Evolutionary conservation across 2,329 filamentous ascomycete genomes (phyloP).

Genomic region (Aspergillus persii): DNA sequence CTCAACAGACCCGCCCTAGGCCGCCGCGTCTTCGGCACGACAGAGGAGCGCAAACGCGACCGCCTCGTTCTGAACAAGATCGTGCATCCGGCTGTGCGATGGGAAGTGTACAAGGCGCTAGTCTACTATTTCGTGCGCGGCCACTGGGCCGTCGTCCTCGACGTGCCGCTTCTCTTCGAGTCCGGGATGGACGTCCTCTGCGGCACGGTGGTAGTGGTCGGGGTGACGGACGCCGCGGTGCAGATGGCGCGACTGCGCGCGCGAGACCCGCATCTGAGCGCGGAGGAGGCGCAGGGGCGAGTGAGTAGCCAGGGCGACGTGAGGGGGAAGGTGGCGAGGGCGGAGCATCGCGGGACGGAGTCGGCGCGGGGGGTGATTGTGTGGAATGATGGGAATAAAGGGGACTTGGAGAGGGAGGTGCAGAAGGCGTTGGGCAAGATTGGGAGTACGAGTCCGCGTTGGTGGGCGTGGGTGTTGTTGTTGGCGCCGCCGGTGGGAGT

Average conservation of each 20-base stretch:
- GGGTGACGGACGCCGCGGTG: constrained; percentile 71
- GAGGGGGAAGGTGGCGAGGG: constrained; percentile 74
- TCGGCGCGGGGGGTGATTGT: constrained; percentile 69
- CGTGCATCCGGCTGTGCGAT: constrained; percentile 85
- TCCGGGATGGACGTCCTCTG: constrained; percentile 81
- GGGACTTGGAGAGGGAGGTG: constrained; percentile 67
- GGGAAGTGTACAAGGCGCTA: constrained; percentile 75
- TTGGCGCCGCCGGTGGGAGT: constrained; percentile 73
- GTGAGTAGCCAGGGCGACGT: constrained; percentile 87
- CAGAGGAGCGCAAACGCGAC: constrained; percentile 67
- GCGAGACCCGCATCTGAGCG: constrained; percentile 72
- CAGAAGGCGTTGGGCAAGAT: constrained; percentile 64
- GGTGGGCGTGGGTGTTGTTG: constrained; percentile 76
- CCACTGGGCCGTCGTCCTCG: constrained; percentile 84
- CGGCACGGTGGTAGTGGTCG: constrained; percentile 82
- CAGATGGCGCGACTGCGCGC: constrained; percentile 78
- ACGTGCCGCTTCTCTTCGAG: constrained; percentile 91
- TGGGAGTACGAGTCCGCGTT: constrained; percentile 63
- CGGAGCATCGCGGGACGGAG: constrained; percentile 59
- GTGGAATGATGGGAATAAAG: constrained; percentile 80
- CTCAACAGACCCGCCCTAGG: constrained; percentile 86
- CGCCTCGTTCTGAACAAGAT: constrained; percentile 80
- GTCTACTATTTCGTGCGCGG: constrained; percentile 71
- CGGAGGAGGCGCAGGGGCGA: constrained; percentile 84
- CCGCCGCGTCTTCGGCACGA: constrained; percentile 78